These are phyloP conservation scores for Malassezia furfur DNA, from an alignment of 1,284 basidiomycete species.

Conservation along the genomic window DNA sequence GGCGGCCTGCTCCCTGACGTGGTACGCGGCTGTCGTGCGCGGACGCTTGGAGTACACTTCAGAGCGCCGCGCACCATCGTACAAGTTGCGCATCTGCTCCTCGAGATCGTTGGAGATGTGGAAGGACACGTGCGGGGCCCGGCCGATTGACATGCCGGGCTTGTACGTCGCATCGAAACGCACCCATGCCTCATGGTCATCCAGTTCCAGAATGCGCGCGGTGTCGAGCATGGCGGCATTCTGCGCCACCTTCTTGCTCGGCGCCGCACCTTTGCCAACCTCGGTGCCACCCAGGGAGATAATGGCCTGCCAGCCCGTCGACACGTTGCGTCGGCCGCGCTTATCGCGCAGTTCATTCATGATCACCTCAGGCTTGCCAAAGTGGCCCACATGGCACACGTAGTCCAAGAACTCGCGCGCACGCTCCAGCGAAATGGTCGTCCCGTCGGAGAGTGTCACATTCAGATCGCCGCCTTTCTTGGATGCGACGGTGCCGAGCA, in stretches of 20 bases:
- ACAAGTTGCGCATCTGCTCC: slow-evolving; percentile 64
- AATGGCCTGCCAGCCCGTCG: slow-evolving; percentile 62
- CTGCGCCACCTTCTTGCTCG: slow-evolving; percentile 67
- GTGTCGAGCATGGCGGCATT: slow-evolving; percentile 76
- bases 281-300: slow-evolving; percentile 69
- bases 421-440: slow-evolving; percentile 61
- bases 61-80: slow-evolving; percentile 55
- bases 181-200: slow-evolving; percentile 71
- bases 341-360: neutral
- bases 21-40: slow-evolving; percentile 21
- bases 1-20: slow-evolving; percentile 21
- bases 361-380: slow-evolving; percentile 66
- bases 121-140: slow-evolving; percentile 65
- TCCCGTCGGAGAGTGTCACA: slow-evolving; percentile 58
- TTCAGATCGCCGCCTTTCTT: slow-evolving; percentile 49
- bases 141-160: slow-evolving; percentile 50
- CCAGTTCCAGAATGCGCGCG: slow-evolving; percentile 70
- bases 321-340: slow-evolving; percentile 27
- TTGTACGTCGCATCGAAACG: slow-evolving; percentile 54
- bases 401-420: slow-evolving; percentile 89
- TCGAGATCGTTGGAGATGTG: slow-evolving; percentile 62
- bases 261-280: slow-evolving; percentile 67
- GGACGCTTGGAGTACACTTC: slow-evolving; percentile 44
- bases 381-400: slow-evolving; percentile 73
- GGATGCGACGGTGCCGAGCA: slow-evolving; percentile 1